These are phyloP conservation scores for Vaccinium macrocarpon DNA, from an alignment of 148 eudicot species.

Conservation along the genomic window DNA sequence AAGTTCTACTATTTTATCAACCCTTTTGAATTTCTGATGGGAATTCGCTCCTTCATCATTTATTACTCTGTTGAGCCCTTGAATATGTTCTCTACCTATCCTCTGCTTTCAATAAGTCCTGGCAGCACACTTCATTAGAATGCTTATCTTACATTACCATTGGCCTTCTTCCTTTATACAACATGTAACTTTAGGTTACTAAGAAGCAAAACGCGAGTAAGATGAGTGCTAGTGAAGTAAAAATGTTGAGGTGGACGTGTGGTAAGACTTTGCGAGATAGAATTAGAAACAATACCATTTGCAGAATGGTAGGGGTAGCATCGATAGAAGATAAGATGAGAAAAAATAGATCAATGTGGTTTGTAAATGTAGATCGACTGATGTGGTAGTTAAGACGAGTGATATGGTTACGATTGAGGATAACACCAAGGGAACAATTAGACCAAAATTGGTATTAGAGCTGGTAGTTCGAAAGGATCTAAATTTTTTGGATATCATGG, in stretches of 20 bases:
- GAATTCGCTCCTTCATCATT: neutral
- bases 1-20: constrained; percentile 15
- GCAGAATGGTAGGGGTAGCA: neutral
- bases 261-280: neutral
- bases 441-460: neutral
- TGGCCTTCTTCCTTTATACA: neutral
- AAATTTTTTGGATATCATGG: neutral
- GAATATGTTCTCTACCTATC: neutral
- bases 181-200: neutral
- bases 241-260: neutral
- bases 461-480: neutral
- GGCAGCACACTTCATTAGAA: neutral
- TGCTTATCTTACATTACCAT: neutral
- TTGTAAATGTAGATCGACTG: neutral
- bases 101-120: neutral
- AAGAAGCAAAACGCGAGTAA: neutral
- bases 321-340: neutral
- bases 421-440: neutral
- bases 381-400: neutral
- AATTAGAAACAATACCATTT: neutral
- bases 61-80: constrained; percentile 11
- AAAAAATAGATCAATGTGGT: neutral
- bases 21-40: neutral
- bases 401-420: neutral
- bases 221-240: neutral